Evolutionary conservation across 2,329 filamentous ascomycete species (phyloP), one percentile per base, ranked within the genome.

Genomic region (Beauveria bassiana): DNA sequence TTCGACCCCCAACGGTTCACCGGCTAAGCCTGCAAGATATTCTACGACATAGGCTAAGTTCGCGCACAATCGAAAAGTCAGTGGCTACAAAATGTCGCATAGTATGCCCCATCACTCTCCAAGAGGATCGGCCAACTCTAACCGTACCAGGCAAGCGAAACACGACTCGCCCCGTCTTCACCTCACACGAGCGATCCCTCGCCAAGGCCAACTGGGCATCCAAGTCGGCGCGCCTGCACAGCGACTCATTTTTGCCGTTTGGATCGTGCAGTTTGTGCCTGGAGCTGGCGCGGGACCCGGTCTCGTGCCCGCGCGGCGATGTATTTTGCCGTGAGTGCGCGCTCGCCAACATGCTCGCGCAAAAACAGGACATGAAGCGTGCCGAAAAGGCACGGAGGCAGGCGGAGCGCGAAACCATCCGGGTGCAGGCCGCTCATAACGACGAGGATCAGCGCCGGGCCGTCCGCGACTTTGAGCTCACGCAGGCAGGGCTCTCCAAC

Each of bases 301-400:
- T 97, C 42, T 86, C 91, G 24, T 98, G 93, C 74, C 79, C 83
- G 3, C 84, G 87, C 65, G 93, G 93, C 64, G 93, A 98, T 73
- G 81, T 99, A 16, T 98, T 98, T 78, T 99, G 93, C 74, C 87
- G 91, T 67, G 95, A 98, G 77, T 99, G 93, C 77, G 93, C 92
- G 9, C 84, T 98, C 59, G 87, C 81, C 67, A 96, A 98, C 69
- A 86, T 99, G n/a, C 81, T 98, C 1, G 84, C 91, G 1, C 93
- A 99, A 74, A 88, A 91, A 67, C 90, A 93, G 76, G 95, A 98
- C 71, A 93, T 96, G 65, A 95, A 92, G 72, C 85, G 95, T 0
- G 71, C 90, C 2, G 90, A 91, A 64, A 88, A 85, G 67, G 81
- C 83, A 24, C 79, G 83, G 22, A 86, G 87, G 65, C 77, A 81